Evolutionary conservation across 2,329 filamentous ascomycete species (phyloP), one percentile per base, ranked within the genome.

Genomic region (Alternaria ventricosa): DNA sequence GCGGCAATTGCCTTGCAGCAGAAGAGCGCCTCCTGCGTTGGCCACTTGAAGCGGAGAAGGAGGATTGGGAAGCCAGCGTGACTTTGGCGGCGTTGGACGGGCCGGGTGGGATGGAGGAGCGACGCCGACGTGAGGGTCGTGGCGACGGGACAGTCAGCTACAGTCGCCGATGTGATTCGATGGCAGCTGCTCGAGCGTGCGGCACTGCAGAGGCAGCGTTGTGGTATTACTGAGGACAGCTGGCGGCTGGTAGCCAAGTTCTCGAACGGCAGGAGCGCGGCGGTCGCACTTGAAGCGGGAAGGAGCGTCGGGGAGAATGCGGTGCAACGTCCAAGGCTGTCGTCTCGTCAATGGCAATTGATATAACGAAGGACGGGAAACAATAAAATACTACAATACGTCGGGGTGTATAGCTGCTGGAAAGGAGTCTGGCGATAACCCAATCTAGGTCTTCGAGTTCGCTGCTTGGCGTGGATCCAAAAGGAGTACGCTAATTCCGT

Each of bases 1-100:
- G 70, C 28, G 77, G 77, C 60, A 72, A 75, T 45, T 79, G 73
- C 68, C 70, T 77, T 45, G 77, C 77, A 64, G 78, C 78, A 59
- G 79, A 81, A 28, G 78, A 80, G 68, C 79, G 78, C 74, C 79
- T 73, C 67, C 79, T 78, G 69, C 79, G 78, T 75, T 80, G 78
- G 71, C 76, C 77, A 73, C 75, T 68, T 57, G 74, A 72, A 73
- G 75, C 74, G 71, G 76, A 73, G 63, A 78, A 78, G 63, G 77
- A 77, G 46, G 72, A 73, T 66, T 75, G 73, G 60, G 78, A 78
- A 76, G 79, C 79, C 79, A 81, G 72, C 75, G 73, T 76, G 79
- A 78, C 70, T 71, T 73, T 60, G 63, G 65, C 61, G 54, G 62
- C 54, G 58, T 69, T 66, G 18, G 56, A 69, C 68, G 60, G 70